Percentiles rank a stretch among this genome's conserved stretches.
These are phyloP conservation scores for Scheffersomyces segobiensis DNA, from an alignment of 1,139 yeast genomes.

Conservation along the genomic window DNA sequence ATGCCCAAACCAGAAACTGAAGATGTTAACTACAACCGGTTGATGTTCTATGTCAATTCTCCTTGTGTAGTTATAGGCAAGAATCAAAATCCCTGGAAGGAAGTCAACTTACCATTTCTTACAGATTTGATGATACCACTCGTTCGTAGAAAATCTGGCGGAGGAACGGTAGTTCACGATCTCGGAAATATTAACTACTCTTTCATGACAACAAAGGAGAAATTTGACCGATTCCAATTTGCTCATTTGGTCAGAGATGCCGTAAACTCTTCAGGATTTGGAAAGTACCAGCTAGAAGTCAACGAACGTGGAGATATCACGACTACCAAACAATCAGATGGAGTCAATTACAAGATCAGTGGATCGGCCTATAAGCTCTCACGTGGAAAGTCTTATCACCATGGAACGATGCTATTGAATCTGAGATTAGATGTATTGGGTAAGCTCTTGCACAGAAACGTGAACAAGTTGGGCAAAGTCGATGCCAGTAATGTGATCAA, in stretches of 20 bases:
- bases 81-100: constrained; percentile 94
- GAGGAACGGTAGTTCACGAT: constrained; percentile 97
- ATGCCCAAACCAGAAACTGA: constrained; percentile 48
- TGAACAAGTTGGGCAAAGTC: constrained; percentile 43
- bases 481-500: constrained; percentile 63
- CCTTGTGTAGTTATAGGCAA: constrained; percentile 95
- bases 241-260: constrained; percentile 54
- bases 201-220: constrained; percentile 67
- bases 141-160: constrained; percentile 83
- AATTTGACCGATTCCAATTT: constrained; percentile 66
- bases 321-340: constrained; percentile 29
- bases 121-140: constrained; percentile 60
- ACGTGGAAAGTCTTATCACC: constrained; percentile 84
- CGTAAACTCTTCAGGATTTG: constrained; percentile 34
- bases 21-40: constrained; percentile 42
- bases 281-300: constrained; percentile 37
- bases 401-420: constrained; percentile 88
- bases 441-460: constrained; percentile 53
- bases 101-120: constrained; percentile 66
- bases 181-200: constrained; percentile 88
- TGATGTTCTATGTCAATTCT: constrained; percentile 72
- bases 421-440: constrained; percentile 62
- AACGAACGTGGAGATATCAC: constrained; percentile 83
- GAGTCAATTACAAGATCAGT: constrained; percentile 59
- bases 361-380: constrained; percentile 92